Conservation (phyloP, 2,329 filamentous ascomycete species). For the Cladosporium sp. region DNA sequence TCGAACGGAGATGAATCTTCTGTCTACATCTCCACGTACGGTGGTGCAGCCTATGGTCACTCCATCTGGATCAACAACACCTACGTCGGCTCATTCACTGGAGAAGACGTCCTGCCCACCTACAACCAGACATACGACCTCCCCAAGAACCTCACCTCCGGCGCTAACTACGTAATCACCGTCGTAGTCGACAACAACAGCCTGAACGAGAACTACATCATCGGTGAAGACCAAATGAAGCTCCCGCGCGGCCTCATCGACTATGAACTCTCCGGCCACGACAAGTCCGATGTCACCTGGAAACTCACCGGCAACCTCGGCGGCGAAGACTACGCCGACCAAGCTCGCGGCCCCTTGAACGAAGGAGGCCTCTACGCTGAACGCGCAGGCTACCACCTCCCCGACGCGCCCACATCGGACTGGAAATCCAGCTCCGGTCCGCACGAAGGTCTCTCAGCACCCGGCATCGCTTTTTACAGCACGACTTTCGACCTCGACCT, state of each 20-base stretch:
- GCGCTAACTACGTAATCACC: constrained; percentile 59
- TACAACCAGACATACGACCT: constrained; percentile 56
- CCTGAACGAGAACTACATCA: constrained; percentile 60
- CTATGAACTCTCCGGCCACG: constrained; percentile 51
- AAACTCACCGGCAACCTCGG: constrained; percentile 66
- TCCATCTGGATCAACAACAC: constrained; percentile 62
- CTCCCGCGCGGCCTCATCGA: constrained; percentile 58
- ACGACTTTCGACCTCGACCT: constrained; percentile 54
- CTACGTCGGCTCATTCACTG: constrained; percentile 62
- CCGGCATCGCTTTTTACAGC: constrained; percentile 58
- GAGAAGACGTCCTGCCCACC: constrained; percentile 47
- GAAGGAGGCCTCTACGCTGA: constrained; percentile 63
- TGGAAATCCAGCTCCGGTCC: constrained; percentile 39
- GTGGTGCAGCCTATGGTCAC: constrained; percentile 64
- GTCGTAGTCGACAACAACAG: constrained; percentile 71
- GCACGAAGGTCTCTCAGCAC: constrained; percentile 44
- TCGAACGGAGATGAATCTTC: constrained; percentile 57
- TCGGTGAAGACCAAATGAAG: constrained; percentile 60
- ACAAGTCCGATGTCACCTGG: constrained; percentile 52
- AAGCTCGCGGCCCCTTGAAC: constrained; percentile 59
- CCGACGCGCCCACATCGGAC: constrained; percentile 43
- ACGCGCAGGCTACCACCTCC: constrained; percentile 59
- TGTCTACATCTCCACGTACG: constrained; percentile 55
- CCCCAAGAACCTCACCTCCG: constrained; percentile 49
- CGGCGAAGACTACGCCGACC: constrained; percentile 60